Percentiles rank a stretch among this genome's conserved stretches.
Conservation (phyloP, 2,329 filamentous ascomycete genomes). For the Aspergillus sp. region DNA sequence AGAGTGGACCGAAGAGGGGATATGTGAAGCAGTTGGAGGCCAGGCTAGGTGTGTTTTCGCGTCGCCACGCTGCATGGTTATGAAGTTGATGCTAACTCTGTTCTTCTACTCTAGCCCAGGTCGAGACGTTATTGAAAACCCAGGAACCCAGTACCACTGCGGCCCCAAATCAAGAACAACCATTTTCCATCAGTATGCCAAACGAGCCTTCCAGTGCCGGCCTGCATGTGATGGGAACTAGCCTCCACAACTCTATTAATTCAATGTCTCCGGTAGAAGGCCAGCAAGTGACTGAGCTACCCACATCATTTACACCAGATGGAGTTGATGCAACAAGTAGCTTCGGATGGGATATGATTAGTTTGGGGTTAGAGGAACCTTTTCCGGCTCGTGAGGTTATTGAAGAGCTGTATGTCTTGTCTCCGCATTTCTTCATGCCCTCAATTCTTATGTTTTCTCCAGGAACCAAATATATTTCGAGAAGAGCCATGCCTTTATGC, state of each 20-base stretch:
- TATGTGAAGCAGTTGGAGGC: constrained; percentile 95
- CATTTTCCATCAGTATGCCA: constrained; percentile 24
- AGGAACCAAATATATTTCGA: constrained; percentile 86
- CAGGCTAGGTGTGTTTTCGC: constrained; percentile 70
- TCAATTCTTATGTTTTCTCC: constrained; percentile 19
- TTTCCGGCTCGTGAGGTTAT: constrained; percentile 77
- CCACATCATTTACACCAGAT: constrained; percentile 21
- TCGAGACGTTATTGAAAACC: constrained; percentile 84
- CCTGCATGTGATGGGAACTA: constrained; percentile 21
- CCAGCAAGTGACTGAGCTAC: constrained; percentile 16
- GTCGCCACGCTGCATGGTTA: background rate
- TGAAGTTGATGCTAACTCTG: constrained; percentile 12
- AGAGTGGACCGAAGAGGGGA: constrained; percentile 90
- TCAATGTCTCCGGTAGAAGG: constrained; percentile 27
- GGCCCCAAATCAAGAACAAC: constrained; percentile 26
- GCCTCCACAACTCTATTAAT: constrained; percentile 14
- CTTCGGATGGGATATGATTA: constrained; percentile 84
- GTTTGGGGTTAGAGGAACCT: constrained; percentile 77
- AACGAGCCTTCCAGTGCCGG: constrained; percentile 29
- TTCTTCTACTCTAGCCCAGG: constrained; percentile 65
- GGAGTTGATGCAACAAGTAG: constrained; percentile 32
- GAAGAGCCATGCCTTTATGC: constrained; percentile 80
- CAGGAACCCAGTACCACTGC: constrained; percentile 58
- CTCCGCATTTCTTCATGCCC: background rate
- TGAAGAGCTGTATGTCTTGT: constrained; percentile 69